These are phyloP conservation scores for Rhododendron kiyosumense DNA, from an alignment of 148 eudicot genomes.

Conservation along the genomic window DNA sequence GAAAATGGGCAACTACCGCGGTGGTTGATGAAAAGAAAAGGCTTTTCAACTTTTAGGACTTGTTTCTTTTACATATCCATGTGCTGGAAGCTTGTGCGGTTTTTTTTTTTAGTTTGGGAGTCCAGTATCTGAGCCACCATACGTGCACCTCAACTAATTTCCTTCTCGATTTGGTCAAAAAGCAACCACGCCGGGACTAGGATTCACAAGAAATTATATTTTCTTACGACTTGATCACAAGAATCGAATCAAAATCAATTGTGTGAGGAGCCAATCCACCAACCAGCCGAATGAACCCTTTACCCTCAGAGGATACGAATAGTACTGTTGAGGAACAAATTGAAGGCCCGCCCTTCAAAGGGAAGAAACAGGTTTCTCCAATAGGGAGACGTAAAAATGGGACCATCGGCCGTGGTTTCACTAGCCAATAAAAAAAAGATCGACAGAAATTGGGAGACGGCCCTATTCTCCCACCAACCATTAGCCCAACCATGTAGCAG, in stretches of 20 bases:
- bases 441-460: neutral
- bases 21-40: neutral
- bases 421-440: neutral
- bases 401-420: neutral
- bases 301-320: neutral
- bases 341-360: neutral
- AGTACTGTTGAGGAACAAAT: neutral
- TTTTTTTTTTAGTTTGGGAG: no score
- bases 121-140: no score
- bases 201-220: no score
- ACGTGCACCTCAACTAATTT: no score
- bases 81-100: no score
- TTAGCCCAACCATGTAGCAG: neutral
- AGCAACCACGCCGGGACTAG: neutral
- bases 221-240: neutral
- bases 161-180: neutral
- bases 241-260: no score
- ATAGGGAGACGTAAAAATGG: no score
- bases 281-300: no score
- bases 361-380: neutral
- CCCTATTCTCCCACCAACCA: neutral
- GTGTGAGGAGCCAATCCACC: no score
- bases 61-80: no score
- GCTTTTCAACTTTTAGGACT: neutral
- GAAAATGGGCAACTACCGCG: neutral